These are phyloP conservation scores for Fusarium napiforme DNA, from an alignment of 2,329 filamentous ascomycete species.

Conservation along the genomic window DNA sequence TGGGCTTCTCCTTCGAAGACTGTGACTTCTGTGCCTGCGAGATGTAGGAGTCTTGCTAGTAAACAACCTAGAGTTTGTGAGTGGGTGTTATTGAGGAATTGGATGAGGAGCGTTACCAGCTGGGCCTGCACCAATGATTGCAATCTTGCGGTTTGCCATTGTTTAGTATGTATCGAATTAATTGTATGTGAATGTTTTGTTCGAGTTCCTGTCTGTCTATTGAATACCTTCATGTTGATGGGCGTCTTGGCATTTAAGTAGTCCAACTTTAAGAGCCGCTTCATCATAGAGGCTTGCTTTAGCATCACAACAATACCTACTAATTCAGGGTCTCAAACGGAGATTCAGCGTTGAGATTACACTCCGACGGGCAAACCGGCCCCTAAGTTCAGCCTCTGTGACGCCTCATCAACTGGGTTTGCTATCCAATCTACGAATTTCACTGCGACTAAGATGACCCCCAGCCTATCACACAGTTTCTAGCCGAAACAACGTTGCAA, in stretches of 20 bases:
- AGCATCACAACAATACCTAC: not conserved
- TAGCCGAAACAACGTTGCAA: slow-evolving; percentile 17
- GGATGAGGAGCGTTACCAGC: slow-evolving; percentile 33
- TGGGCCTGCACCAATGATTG: slow-evolving; percentile 46
- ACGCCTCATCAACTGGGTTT: slow-evolving; percentile 3
- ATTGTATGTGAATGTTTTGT: not conserved
- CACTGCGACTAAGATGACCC: not conserved
- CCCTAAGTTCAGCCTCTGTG: slow-evolving; percentile 18
- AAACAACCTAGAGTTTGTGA: slow-evolving; percentile 40
- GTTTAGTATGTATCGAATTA: not conserved
- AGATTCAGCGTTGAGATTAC: not conserved
- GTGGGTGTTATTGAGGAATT: not conserved
- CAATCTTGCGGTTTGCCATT: slow-evolving; percentile 42
- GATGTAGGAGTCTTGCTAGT: slow-evolving; percentile 61
- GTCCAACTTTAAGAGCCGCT: not conserved
- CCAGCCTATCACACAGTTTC: not conserved
- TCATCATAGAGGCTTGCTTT: not conserved
- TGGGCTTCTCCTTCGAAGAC: slow-evolving; percentile 62
- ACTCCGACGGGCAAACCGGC: slow-evolving; percentile 27
- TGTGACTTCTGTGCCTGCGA: slow-evolving; percentile 57
- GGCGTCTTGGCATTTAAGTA: slow-evolving; percentile 18
- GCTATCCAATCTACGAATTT: not conserved
- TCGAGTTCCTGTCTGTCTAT: not conserved
- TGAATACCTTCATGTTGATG: not conserved
- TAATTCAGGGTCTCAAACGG: slow-evolving; percentile 10